These are phyloP conservation scores for Penicillium sp. DNA, from an alignment of 2,329 filamentous ascomycete genomes.

Conservation along the genomic window DNA sequence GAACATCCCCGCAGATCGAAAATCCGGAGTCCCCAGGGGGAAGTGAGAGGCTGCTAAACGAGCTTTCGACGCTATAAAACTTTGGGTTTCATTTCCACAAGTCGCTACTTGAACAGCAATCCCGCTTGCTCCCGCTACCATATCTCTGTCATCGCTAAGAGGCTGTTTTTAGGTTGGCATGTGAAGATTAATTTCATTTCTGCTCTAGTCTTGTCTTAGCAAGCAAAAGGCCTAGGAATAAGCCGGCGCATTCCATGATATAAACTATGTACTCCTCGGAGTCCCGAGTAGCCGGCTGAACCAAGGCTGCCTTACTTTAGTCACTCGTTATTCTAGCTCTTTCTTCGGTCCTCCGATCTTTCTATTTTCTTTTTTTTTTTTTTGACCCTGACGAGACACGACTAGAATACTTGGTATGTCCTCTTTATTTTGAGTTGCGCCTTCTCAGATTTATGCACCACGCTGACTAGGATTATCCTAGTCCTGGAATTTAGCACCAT, in stretches of 20 bases:
- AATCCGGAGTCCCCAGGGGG: slow-evolving; percentile 8
- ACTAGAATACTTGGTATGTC: background rate
- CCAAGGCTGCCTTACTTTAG: background rate
- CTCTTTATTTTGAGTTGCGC: background rate
- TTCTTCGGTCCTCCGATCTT: background rate
- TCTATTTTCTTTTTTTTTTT: background rate
- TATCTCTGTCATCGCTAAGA: background rate
- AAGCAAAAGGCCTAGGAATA: background rate
- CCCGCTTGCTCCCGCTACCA: background rate
- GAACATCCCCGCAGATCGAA: slow-evolving; percentile 6
- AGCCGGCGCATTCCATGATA: background rate
- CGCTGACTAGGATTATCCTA: background rate
- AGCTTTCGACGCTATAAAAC: background rate
- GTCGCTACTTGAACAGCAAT: background rate
- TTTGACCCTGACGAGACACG: background rate
- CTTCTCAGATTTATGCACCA: background rate
- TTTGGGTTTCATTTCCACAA: background rate
- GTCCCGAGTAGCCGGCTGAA: background rate
- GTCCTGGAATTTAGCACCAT: background rate
- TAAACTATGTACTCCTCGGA: slow-evolving; percentile 2
- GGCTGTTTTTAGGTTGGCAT: background rate
- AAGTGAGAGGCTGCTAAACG: background rate
- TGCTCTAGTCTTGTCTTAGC: background rate
- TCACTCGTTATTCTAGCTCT: slow-evolving; percentile 2
- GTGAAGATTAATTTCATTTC: background rate